Evolutionary conservation across 2,329 filamentous ascomycete species (phyloP).

Genomic region (Scedosporium apiospermum): DNA sequence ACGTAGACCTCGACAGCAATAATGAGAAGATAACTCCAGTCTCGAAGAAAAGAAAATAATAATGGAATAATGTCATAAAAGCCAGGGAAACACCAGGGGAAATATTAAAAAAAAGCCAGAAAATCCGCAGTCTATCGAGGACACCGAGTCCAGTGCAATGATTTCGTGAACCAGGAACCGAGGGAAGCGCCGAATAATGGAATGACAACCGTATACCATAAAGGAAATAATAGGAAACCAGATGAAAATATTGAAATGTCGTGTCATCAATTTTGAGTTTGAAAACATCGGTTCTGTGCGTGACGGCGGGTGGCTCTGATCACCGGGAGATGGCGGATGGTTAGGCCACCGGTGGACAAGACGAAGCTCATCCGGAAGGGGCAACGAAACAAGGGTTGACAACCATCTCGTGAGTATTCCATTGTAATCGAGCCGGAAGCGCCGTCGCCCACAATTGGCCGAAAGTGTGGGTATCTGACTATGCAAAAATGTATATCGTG

Average conservation of each 20-base stretch:
- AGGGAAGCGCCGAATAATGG: conserved; percentile 9
- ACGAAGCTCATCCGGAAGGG: background rate
- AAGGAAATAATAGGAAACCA: conserved; percentile 1
- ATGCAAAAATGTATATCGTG: conserved; percentile 6
- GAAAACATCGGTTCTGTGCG: background rate
- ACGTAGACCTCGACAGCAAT: background rate
- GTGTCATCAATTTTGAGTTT: background rate
- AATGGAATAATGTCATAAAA: conserved; percentile 5
- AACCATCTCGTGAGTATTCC: background rate
- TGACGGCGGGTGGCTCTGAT: background rate
- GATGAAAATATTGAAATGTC: background rate
- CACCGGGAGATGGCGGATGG: background rate
- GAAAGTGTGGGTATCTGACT: conserved; percentile 7
- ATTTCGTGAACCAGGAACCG: conserved; percentile 2
- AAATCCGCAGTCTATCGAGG: conserved; percentile 10
- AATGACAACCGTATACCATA: background rate
- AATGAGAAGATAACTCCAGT: conserved; percentile 6
- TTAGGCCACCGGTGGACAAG: background rate
- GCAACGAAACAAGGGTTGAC: background rate
- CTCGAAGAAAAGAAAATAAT: conserved; percentile 11
- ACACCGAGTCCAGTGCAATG: conserved; percentile 9
- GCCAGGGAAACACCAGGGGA: conserved; percentile 6
- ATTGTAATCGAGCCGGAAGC: background rate
- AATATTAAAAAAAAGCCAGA: background rate
- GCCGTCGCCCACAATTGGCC: background rate